Percentiles rank a stretch among this genome's conserved stretches.
phyloP scores from a whole-genome alignment of 2,329 filamentous ascomycete species.

The Lachnellula willkommii region DNA sequence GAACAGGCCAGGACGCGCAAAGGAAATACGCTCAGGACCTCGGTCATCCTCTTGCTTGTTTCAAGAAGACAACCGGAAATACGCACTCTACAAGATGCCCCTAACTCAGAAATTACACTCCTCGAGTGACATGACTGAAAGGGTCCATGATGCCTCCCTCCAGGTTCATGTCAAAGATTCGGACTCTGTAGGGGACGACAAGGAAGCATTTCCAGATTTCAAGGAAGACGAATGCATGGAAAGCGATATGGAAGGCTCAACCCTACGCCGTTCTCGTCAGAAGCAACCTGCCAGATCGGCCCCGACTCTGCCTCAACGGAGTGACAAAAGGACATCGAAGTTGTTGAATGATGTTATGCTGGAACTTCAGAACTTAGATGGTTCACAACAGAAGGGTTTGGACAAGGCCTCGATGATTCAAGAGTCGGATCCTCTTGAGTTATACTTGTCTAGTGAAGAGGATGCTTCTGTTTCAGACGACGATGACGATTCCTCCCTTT shows the following conservation, averaged over 20 bases:
- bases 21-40: not conserved
- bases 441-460: constrained; percentile 62
- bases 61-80: not conserved
- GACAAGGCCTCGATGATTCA: constrained; percentile 15
- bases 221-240: constrained; percentile 21
- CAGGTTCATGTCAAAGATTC: constrained; percentile 8
- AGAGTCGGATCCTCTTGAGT: constrained; percentile 44
- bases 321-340: constrained; percentile 23
- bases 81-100: not conserved
- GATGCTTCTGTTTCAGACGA: constrained; percentile 59
- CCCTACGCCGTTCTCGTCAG: constrained; percentile 18
- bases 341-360: constrained; percentile 25
- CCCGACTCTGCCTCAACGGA: constrained; percentile 23
- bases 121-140: constrained; percentile 2
- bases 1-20: no score
- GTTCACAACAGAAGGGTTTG: constrained; percentile 10
- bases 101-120: constrained; percentile 6
- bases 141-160: constrained; percentile 1
- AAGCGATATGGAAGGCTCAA: constrained; percentile 28
- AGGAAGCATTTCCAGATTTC: constrained; percentile 20
- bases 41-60: not conserved
- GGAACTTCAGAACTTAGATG: constrained; percentile 26
- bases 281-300: constrained; percentile 17
- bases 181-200: constrained; percentile 1
- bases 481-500: constrained; percentile 48